phyloP scores from a whole-genome alignment of 139 green algal genomes.

The Closterium sp. region DNA sequence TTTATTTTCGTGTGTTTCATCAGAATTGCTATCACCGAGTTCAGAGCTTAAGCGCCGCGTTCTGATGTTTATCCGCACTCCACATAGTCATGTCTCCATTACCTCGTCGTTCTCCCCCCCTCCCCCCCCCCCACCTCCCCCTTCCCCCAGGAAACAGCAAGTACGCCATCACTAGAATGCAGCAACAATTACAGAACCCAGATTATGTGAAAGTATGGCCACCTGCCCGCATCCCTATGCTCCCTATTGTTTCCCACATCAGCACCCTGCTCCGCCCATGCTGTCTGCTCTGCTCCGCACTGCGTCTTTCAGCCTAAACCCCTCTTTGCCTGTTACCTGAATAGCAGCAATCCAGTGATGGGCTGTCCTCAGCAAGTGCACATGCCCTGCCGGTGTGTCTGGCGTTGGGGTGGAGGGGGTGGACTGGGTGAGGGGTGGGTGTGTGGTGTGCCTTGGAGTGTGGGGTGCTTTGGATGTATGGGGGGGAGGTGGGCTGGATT shows the following conservation, averaged over 20 bases:
- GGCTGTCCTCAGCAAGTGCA: background rate
- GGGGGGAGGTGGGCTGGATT: background rate
- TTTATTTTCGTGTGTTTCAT: too few species aligned
- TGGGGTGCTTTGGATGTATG: background rate
- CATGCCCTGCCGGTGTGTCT: background rate
- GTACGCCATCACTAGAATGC: background rate
- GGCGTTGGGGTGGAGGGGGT: background rate
- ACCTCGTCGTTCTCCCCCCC: background rate
- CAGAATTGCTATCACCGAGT: too few species aligned
- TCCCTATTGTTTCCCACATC: background rate
- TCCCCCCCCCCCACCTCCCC: background rate
- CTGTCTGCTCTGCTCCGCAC: background rate
- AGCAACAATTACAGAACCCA: background rate
- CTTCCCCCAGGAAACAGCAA: background rate
- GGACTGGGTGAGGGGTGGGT: background rate
- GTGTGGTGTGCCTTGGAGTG: background rate
- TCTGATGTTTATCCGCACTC: too few species aligned
- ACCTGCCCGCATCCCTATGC: background rate
- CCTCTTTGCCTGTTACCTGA: background rate
- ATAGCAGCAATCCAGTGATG: background rate
- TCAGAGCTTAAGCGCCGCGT: too few species aligned
- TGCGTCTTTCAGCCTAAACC: too few species aligned
- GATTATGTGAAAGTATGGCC: background rate
- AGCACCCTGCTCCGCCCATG: background rate
- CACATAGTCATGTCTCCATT: too few species aligned